Conservation (phyloP, 352 stramenopile genomes). For the Phytophthora megakarya region DNA sequence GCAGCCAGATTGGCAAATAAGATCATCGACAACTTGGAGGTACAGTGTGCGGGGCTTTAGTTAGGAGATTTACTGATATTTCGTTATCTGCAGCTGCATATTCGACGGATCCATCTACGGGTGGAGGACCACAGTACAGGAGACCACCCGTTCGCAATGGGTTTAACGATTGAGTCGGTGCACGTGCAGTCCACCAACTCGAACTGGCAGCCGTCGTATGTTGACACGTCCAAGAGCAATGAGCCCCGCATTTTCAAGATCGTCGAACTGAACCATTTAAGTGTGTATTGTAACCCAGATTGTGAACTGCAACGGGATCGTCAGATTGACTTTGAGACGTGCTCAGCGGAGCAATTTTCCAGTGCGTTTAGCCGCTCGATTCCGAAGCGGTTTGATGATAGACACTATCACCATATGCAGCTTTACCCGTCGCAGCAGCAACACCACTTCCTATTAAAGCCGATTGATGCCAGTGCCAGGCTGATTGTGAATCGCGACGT, state of each 20-base stretch:
- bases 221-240: conserved; percentile 77
- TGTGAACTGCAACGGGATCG: conserved; percentile 66
- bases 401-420: conserved; percentile 63
- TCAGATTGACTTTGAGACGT: conserved; percentile 66
- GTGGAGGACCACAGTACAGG: conserved; percentile 77
- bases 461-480: conserved; percentile 77
- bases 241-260: conserved; percentile 91
- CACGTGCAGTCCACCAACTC: conserved; percentile 88
- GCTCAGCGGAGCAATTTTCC: conserved; percentile 79
- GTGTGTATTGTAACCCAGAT: conserved; percentile 85
- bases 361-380: conserved; percentile 79
- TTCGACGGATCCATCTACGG: conserved; percentile 86
- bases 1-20: conserved; percentile 82
- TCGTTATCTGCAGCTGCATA: conserved; percentile 57
- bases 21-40: conserved; percentile 90
- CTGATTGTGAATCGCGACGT: conserved; percentile 86
- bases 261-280: conserved; percentile 88
- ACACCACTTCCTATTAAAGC: conserved; percentile 87
- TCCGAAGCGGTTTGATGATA: conserved; percentile 83
- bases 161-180: conserved; percentile 84
- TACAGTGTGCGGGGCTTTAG: conserved; percentile 17
- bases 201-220: conserved; percentile 85
- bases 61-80: background rate
- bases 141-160: conserved; percentile 83
- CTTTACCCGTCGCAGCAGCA: conserved; percentile 75